phyloP scores from a whole-genome alignment of 2,329 filamentous ascomycete genomes.

The Tolypocladium paradoxum region DNA sequence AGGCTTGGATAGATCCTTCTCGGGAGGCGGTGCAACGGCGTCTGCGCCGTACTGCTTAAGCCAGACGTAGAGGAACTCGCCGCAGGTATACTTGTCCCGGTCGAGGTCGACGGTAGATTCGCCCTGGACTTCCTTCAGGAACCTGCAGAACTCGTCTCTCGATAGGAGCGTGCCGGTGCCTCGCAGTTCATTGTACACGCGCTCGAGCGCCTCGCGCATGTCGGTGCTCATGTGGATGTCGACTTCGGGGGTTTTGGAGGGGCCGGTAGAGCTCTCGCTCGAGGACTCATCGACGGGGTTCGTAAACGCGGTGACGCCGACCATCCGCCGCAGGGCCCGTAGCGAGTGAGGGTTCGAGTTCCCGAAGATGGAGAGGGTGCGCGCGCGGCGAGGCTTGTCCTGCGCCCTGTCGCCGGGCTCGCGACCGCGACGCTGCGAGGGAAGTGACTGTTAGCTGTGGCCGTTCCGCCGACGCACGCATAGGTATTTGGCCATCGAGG shows the following conservation, averaged over 20 bases:
- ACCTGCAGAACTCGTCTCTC: slow-evolving; percentile 30
- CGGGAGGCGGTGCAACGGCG: slow-evolving; percentile 30
- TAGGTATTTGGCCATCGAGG: not conserved
- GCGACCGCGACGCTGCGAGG: slow-evolving; percentile 8
- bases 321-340: slow-evolving; percentile 19
- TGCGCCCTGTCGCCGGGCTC: slow-evolving; percentile 3
- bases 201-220: slow-evolving; percentile 36
- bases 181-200: slow-evolving; percentile 35
- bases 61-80: slow-evolving; percentile 41
- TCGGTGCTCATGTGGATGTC: slow-evolving; percentile 34
- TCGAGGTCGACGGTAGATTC: slow-evolving; percentile 24
- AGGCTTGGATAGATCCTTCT: slow-evolving; percentile 53
- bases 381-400: slow-evolving; percentile 18
- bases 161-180: slow-evolving; percentile 19
- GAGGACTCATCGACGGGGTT: slow-evolving; percentile 13
- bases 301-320: slow-evolving; percentile 19
- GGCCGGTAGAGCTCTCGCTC: slow-evolving; percentile 9
- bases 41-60: slow-evolving; percentile 30
- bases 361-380: slow-evolving; percentile 29
- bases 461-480: not conserved
- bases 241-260: slow-evolving; percentile 6
- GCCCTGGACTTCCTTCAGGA: slow-evolving; percentile 40
- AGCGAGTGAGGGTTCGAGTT: slow-evolving; percentile 21
- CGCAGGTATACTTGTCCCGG: slow-evolving; percentile 31
- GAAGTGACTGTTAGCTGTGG: not conserved